Conservation (phyloP, 352 stramenopile species). For the Pseudoperonospora humuli region DNA sequence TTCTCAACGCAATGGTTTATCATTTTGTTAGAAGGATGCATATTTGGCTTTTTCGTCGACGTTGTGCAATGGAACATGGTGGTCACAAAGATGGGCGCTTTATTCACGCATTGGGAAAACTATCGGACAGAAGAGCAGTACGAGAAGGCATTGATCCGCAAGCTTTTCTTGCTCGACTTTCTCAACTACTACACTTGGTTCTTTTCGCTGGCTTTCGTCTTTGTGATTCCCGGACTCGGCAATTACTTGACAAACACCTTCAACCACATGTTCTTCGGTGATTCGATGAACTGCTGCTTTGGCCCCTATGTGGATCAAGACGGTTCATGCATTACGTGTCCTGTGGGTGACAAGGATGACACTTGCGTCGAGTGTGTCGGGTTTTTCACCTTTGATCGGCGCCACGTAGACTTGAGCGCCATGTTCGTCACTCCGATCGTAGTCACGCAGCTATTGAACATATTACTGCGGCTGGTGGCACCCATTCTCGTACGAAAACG, state of each 20-base stretch:
- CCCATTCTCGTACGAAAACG: slow-evolving; percentile 63
- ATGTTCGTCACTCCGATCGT: slow-evolving; percentile 87
- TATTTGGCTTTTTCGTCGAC: slow-evolving; percentile 85
- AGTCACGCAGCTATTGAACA: slow-evolving; percentile 77
- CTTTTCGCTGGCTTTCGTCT: slow-evolving; percentile 85
- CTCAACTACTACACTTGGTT: slow-evolving; percentile 91
- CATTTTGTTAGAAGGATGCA: slow-evolving; percentile 72
- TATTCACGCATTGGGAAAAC: slow-evolving; percentile 87
- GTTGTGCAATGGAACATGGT: slow-evolving; percentile 87
- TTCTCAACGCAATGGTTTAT: slow-evolving; percentile 82
- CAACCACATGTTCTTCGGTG: slow-evolving; percentile 73
- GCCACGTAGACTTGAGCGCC: slow-evolving; percentile 74
- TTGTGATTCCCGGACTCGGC: slow-evolving; percentile 75
- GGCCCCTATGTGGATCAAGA: slow-evolving; percentile 75
- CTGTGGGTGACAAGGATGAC: slow-evolving; percentile 51
- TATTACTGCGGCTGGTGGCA: slow-evolving; percentile 53
- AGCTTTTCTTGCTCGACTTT: slow-evolving; percentile 83
- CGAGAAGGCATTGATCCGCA: slow-evolving; percentile 73
- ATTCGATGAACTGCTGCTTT: slow-evolving; percentile 85
- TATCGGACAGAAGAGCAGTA: slow-evolving; percentile 81
- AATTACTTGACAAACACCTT: slow-evolving; percentile 82
- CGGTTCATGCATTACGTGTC: slow-evolving; percentile 53
- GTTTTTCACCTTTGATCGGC: slow-evolving; percentile 77
- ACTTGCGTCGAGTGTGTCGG: slow-evolving; percentile 71
- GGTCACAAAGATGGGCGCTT: slow-evolving; percentile 74